Evolutionary conservation across 2,329 filamentous ascomycete species (phyloP), one percentile per base, ranked within the genome.

Genomic region (Huntiella savannae): DNA sequence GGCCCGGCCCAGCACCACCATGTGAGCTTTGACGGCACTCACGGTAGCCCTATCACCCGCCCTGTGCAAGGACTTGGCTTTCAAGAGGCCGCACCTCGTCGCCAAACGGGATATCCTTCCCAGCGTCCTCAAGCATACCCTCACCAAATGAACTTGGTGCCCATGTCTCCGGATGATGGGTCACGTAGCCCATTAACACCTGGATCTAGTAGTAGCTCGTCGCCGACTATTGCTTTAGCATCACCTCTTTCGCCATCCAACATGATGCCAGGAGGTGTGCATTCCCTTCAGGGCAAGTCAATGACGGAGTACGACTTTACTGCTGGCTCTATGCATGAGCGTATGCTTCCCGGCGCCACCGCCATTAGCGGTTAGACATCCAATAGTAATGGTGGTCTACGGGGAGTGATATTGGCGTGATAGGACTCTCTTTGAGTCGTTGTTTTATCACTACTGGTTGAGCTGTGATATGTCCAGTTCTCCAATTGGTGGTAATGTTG

Each of bases 1-100:
- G 56, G 58, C 34, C 59, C 61, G 44, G 60, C 63, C 1, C 59
- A 63, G 41, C 66, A 67, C 47, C 64, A 70, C 48, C 60, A 62
- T n/a, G 55, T 69, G 10, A 58, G 15, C 32, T 35, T 15, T 35
- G 13, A 13, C 22, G 40, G n/a, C n/a, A 32, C 28, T 43, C 7
- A 12, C 32, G n/a, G 12, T 33, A 33, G n/a, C 15, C 32, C 40
- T 3, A 33, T 34, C 28, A 43, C 22, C 8, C 40, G 19, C n/a
- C 33, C 40, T 34, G 32, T 10, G 22, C 22, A 28, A 28, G 22
- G 22, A 28, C 22, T 28, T 10, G 22, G 22, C 46, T 61, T 65
- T 45, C 54, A 59, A 13, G 58, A 58, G 35, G 45, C 52, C 8
- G 33, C 52, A 32, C 19, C 53, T 51, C 34, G 53, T 47, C 39